Evolutionary conservation across 768 basidiomycete species (phyloP), one percentile per base, ranked within the genome.

Genomic region (Sporobolomyces roseus): DNA sequence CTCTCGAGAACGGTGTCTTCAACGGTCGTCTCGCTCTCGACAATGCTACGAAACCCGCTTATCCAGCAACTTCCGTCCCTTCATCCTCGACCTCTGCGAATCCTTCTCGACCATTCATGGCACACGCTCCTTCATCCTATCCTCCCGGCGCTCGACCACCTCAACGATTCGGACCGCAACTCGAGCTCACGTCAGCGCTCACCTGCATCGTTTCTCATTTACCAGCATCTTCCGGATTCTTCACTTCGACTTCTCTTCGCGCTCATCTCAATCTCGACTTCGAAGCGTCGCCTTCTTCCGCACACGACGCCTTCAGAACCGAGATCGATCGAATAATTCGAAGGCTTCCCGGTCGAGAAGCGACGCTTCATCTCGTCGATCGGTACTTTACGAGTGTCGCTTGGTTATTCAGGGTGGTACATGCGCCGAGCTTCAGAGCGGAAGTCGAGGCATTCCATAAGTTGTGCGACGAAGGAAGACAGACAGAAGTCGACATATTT

Each of bases 1-100:
- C 35, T 10, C 52, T 73, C 49, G 72, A 73, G 55, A 65, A 70
- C 38, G 72, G 72, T 23, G 72, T 73, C 21, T 73, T 73, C 56
- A 30, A 54, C 55, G 49, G 61, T 27, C 56, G 58, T 10, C 43
- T 64, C 35, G 68, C 45, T 2, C 68, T 65, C 51, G 52, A 62
- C 35, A 0, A 13, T 1, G 2, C 60, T 4, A 7, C 45, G 19
- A 21, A 48, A 19, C 5, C 54, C 1, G n/a, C 46, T n/a, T 41
- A 49, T 35, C 4, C 35, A 16, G 17, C 56, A 29, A 25, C 56
- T n/a, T 27, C 29, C 4, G 13, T 27, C 14, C 30, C 58, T 14
- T 30, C 58, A 7, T 5, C 32, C 4, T 33, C 45, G 10, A 35
- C 58, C 13, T 5, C 32, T 3, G 23, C 45, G 10, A 35, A 13